Base-by-base conservation (phyloP, 345 rosid genomes). In the Linum lewisii region DNA sequence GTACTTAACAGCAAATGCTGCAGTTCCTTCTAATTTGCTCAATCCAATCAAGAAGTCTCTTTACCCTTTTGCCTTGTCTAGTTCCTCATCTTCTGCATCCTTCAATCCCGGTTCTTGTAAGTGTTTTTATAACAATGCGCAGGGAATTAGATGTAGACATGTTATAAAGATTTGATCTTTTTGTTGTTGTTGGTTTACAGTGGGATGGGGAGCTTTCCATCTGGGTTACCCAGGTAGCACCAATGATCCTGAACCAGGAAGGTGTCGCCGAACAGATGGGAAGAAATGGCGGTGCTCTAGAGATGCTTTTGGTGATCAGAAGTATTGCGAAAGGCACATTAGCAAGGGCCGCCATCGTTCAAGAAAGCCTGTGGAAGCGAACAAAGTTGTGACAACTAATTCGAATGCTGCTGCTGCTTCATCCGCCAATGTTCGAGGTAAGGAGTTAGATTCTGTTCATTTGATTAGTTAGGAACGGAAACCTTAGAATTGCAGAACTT, bases 271-370 rank as follows among this genome's bases (percentile, higher is more conserved):
- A 62, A 83, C 94, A 1, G 95, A 86, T 72, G 95, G 95, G 24
- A 86, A 86, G 81, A 86, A 86, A 77, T 86, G 95, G 95, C 78
- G 84, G 60, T 86, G 95, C 81, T 76, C 95, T 5, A 79, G 79
- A 62, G 84, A 84, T 38, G 88, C 84, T 20, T 84, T 84, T 69
- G 72, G 83, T n/a, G 86, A 84, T 65, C 90, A 84, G 59, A 86
- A 86, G 61, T 86, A 86, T 60, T 86, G 90, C 58, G 95, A 86
- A 70, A 79, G 88, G 75, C 95, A 86, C 69, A 74, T 82, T 25
- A 86, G 84, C 71, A 82, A 90, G 73, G 90, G 90, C 66, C 90
- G 95, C 65, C 83, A 86, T 62, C 95, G 86, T 82, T 76, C 95
- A 84, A 82, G 95, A 86, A 86, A 81, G 90, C 84, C 79, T 79